These are phyloP conservation scores for Pseudogymnoascus sp. DNA, from an alignment of 2,329 filamentous ascomycete species.

Conservation along the genomic window DNA sequence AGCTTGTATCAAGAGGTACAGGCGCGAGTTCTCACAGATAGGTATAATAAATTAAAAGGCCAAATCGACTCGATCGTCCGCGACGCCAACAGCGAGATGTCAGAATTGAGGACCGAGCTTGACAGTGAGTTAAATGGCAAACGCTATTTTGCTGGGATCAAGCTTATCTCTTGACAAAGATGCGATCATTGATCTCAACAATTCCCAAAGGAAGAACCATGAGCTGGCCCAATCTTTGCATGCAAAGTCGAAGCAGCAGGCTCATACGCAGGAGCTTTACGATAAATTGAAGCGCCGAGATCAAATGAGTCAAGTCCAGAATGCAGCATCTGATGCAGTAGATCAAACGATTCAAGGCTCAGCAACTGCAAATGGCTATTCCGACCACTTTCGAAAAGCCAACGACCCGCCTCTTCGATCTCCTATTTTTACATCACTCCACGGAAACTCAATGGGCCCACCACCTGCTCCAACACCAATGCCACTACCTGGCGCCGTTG, in stretches of 20 bases:
- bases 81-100: constrained; percentile 67
- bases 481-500: neutral
- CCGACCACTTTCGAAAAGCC: constrained; percentile 19
- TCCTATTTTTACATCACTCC: neutral
- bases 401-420: neutral
- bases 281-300: constrained; percentile 50
- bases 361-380: constrained; percentile 21
- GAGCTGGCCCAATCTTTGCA: constrained; percentile 58
- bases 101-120: constrained; percentile 55
- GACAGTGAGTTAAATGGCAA: constrained; percentile 39
- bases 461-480: neutral
- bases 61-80: constrained; percentile 65
- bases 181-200: constrained; percentile 46
- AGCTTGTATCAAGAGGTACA: constrained; percentile 72
- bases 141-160: neutral
- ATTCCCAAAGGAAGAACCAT: constrained; percentile 60
- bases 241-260: constrained; percentile 61
- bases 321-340: constrained; percentile 44
- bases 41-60: constrained; percentile 54
- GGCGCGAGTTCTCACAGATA: constrained; percentile 62
- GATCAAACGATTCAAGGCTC: constrained; percentile 33
- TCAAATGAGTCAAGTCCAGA: constrained; percentile 46
- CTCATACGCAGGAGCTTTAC: constrained; percentile 59
- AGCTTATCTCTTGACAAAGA: neutral
- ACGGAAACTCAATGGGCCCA: neutral